Evolutionary conservation across 768 basidiomycete species (phyloP), one percentile per base, ranked within the genome.

Genomic region (Rubroboletus satanas): DNA sequence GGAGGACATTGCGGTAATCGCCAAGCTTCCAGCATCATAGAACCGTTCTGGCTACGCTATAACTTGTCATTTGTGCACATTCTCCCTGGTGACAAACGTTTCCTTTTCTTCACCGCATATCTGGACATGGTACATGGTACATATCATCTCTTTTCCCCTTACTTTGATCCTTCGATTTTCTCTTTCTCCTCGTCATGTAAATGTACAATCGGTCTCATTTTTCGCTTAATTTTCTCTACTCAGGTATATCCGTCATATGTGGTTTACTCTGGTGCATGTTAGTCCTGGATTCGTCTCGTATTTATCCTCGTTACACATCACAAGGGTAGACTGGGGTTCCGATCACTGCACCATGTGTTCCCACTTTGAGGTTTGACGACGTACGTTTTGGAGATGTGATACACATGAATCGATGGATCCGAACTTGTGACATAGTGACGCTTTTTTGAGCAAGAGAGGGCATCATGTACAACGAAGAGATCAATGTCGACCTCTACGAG

Each of bases 401-500:
- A 58, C 39, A 50, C 36, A 37, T 33, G 51, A 60, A 59, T 54
- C 23, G 33, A 59, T 26, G 7, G n/a, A 26, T n/a, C n/a, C n/a
- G n/a, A n/a, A 21, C 5, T 37, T 51, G 32, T 33, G 45, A 6
- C 5, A 14, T 9, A 15, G 14, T 31, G 14, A 4, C 11, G n/a
- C 3, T 14, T 3, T 31, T 48, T 18, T 41, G 47, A 43, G 35
- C n/a, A 33, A 37, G 53, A 54, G 52, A 18, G 31, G 7, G 8
- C 2, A 7, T 28, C 21, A 48, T 12, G 23, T 31, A 17, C 44
- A 21, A 36, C 26, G 26, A 26, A 26, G 12, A 21, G 12, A 26
- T 48, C 17, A 36, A 42, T 71, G 51, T 17, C 68, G 65, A n/a
- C 68, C 68, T 32, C 68, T 57, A 23, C 68, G 67, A 36, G 54